Evolutionary conservation across 202 grass and related monocot genomes (phyloP), one percentile per base, ranked within the genome.

Genomic region (Musa balbisiana): DNA sequence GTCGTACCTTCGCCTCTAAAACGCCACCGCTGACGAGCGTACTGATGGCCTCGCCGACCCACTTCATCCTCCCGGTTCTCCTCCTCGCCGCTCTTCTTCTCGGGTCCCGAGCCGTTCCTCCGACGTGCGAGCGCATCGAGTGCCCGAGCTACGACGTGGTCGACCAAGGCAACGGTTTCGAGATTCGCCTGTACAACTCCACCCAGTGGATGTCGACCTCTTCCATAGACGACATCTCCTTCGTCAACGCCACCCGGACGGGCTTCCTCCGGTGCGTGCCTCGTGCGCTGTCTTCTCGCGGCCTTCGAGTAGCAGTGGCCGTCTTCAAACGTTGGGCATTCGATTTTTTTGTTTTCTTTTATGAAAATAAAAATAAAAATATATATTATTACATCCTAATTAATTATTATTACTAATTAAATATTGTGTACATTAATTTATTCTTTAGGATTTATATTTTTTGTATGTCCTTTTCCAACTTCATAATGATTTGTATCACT

Each of bases 81-180:
- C 43, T 69, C 60, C 74, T 64, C 21, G 49, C 10, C 12, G 29
- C 27, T 53, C 16, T 16, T 20, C 52, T 10, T 16, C 21, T 5
- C 55, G 68, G 62, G 64, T 26, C 64, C 43, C 1, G 73, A 69
- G 55, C 76, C 71, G 19, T 78, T 81, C 79, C 90, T 73, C 83
- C 94, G 60, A 56, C 92, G 56, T 98, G 94, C 81, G 88, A 87
- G 79, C 94, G 90, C 79, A 93, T 93, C 82, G 93, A 97, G 85
- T 97, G 93, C 86, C 93, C 93, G 21, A 76, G 78, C 73, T 97
- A 93, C 82, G 88, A 87, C 19, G 86, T 93, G 78, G 80, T 97
- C 69, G 93, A 97, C 83, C 65, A 74, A 74, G 88, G 90, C 64
- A 93, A 93, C 76, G 93, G 88, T 52, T 97, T 89, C 74, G 93